phyloP scores from a whole-genome alignment of 2,329 filamentous ascomycete genomes.

The Thelonectria discophora region DNA sequence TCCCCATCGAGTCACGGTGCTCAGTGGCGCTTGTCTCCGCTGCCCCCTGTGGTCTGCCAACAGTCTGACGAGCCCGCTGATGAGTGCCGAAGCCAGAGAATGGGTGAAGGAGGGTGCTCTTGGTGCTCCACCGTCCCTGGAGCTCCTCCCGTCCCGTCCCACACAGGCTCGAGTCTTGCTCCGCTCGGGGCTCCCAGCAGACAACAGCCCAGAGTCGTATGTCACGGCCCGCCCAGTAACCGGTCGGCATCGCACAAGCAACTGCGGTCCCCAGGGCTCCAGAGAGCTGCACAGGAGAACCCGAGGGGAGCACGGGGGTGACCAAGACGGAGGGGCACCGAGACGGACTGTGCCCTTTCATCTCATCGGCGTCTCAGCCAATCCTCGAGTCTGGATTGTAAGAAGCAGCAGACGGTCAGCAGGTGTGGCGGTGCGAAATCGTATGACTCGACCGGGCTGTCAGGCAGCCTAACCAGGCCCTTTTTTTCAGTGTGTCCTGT shows the following conservation, averaged over 20 bases:
- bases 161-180: slow-evolving; percentile 1
- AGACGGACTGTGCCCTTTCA: not conserved
- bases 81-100: not conserved
- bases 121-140: slow-evolving; percentile 23
- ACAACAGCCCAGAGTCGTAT: slow-evolving; percentile 32
- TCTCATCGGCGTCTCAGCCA: no score
- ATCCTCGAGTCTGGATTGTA: slow-evolving; percentile 32
- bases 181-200: slow-evolving; percentile 7
- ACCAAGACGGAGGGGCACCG: slow-evolving; percentile 10
- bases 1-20: slow-evolving; percentile 1
- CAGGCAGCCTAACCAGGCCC: not conserved
- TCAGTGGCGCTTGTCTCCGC: slow-evolving; percentile 12
- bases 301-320: slow-evolving; percentile 23
- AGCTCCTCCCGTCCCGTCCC: slow-evolving; percentile 19
- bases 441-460: slow-evolving; percentile 32
- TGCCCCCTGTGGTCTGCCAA: slow-evolving; percentile 4
- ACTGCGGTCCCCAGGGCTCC: not conserved
- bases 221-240: slow-evolving; percentile 28
- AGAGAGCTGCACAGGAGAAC: slow-evolving; percentile 27
- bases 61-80: slow-evolving; percentile 5
- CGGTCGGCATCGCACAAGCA: slow-evolving; percentile 22
- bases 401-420: slow-evolving; percentile 40
- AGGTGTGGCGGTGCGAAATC: slow-evolving; percentile 44
- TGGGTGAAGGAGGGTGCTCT: no score
- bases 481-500: slow-evolving; percentile 10